A percentile compares a stretch with the other conserved stretches of the same genome.
Evolutionary conservation across 805 yeast species (phyloP).

Genomic region (Kuraishia cidri): DNA sequence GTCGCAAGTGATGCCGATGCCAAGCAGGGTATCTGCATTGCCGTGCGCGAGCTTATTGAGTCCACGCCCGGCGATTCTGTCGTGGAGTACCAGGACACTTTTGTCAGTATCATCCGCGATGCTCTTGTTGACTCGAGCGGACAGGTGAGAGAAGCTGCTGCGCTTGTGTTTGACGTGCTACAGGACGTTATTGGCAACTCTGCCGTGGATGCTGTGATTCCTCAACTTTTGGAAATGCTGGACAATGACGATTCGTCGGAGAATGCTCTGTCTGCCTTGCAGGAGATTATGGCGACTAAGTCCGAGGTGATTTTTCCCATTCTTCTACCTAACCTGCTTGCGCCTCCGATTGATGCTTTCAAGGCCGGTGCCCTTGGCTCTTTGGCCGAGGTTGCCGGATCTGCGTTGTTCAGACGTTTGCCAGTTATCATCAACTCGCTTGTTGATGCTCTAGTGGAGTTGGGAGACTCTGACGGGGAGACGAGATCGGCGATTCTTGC

Average conservation of each 20-base stretch:
- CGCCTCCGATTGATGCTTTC: conserved; percentile 73
- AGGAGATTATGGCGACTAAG: conserved; percentile 86
- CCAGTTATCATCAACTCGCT: conserved; percentile 67
- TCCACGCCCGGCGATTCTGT: conserved; percentile 60
- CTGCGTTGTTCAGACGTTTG: conserved; percentile 66
- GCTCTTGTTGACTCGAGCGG: conserved; percentile 71
- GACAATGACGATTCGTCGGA: conserved; percentile 40
- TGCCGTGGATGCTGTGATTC: conserved; percentile 85
- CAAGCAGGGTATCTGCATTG: conserved; percentile 95
- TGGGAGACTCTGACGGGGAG: conserved; percentile 23
- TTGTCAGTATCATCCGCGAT: conserved; percentile 68
- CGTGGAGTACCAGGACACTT: conserved; percentile 51
- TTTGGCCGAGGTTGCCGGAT: conserved; percentile 71
- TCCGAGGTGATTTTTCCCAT: conserved; percentile 92
- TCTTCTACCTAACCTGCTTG: conserved; percentile 73
- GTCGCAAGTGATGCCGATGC: conserved; percentile 65
- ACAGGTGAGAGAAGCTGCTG: conserved; percentile 84
- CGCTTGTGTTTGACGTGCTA: conserved; percentile 79
- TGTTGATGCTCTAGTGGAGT: conserved; percentile 45
- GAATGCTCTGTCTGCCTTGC: conserved; percentile 77
- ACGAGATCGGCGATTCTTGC: conserved; percentile 28
- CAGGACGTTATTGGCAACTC: conserved; percentile 75
- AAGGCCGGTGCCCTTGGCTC: conserved; percentile 86
- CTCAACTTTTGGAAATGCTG: conserved; percentile 67
- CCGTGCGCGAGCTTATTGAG: conserved; percentile 75